Evolutionary conservation across 2,329 filamentous ascomycete genomes (phyloP).

Genomic region (Neofusicoccum ribis): DNA sequence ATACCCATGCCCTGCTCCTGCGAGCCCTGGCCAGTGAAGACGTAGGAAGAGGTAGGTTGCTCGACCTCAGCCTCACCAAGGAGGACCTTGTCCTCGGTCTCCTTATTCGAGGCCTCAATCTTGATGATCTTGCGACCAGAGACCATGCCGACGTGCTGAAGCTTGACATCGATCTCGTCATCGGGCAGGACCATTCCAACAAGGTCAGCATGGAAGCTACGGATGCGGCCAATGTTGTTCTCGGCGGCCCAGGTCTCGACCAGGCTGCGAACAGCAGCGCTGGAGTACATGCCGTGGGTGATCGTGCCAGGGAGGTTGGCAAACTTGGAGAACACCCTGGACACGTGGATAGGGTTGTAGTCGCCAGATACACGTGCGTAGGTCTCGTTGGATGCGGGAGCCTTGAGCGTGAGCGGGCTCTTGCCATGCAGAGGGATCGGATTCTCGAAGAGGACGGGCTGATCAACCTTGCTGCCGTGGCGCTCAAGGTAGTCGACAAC

Average conservation of each 20-base stretch:
- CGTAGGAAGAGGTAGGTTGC: constrained; percentile 93
- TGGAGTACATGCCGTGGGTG: constrained; percentile 99
- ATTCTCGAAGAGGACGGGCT: constrained; percentile 96
- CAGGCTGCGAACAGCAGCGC: constrained; percentile 89
- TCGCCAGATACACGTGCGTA: constrained; percentile 97
- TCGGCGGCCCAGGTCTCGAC: constrained; percentile 99
- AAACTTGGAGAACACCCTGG: constrained; percentile 92
- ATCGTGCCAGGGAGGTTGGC: constrained; percentile 96
- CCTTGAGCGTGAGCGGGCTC: constrained; percentile 82
- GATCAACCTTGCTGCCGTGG: constrained; percentile 88
- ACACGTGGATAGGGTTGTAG: constrained; percentile 98
- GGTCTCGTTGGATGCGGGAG: constrained; percentile 94
- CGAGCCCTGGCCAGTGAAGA: constrained; percentile 97
- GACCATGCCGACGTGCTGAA: constrained; percentile 97
- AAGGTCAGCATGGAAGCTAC: constrained; percentile 93
- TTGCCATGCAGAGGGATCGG: constrained; percentile 93
- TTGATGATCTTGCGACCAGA: constrained; percentile 99
- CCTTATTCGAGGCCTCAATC: constrained; percentile 92
- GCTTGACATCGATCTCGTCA: constrained; percentile 89
- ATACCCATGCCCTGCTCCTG: constrained; percentile 99
- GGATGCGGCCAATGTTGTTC: constrained; percentile 95
- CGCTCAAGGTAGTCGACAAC: constrained; percentile 95
- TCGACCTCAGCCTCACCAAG: constrained; percentile 96
- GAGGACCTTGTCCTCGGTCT: constrained; percentile 94
- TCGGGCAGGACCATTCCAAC: constrained; percentile 99